Conservation (phyloP, 2,329 filamentous ascomycete genomes). For the Pseudohalonectria lignicola region DNA sequence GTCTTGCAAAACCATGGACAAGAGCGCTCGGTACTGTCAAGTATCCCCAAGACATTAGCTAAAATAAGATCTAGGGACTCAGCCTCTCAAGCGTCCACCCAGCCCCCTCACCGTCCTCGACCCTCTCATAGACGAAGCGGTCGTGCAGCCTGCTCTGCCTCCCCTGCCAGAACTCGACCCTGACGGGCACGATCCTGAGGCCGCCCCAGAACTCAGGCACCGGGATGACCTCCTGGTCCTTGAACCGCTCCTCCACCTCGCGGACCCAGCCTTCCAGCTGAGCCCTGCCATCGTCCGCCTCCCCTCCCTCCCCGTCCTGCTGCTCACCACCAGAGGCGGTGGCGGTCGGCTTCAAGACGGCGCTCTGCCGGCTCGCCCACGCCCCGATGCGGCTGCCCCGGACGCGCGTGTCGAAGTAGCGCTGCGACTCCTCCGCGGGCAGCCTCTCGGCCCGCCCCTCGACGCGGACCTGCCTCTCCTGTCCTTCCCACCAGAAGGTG, state of each 20-base stretch:
- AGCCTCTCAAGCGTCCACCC: constrained; percentile 62
- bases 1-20: too few species aligned
- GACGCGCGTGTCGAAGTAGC: constrained; percentile 57
- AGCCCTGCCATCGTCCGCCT: constrained; percentile 54
- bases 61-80: too few species aligned
- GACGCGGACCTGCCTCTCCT: constrained; percentile 84
- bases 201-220: constrained; percentile 95
- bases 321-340: constrained; percentile 16
- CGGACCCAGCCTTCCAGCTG: constrained; percentile 67
- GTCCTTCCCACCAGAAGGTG: constrained; percentile 80
- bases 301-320: constrained; percentile 12
- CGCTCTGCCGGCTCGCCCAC: constrained; percentile 86
- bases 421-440: constrained; percentile 57
- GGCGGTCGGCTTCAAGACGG: constrained; percentile 45
- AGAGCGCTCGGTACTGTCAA: too few species aligned
- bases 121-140: constrained; percentile 73
- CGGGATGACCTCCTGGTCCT: constrained; percentile 67
- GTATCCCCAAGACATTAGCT: too few species aligned
- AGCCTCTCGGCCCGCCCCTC: constrained; percentile 67
- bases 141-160: constrained; percentile 84
- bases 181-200: constrained; percentile 70
- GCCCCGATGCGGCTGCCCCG: constrained; percentile 78
- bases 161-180: constrained; percentile 95
- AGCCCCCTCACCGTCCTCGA: constrained; percentile 27
- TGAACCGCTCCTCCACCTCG: constrained; percentile 67